Evolutionary conservation across 129 eudicot species (phyloP), one percentile per base, ranked within the genome.

Genomic region (Solidago caesia): DNA sequence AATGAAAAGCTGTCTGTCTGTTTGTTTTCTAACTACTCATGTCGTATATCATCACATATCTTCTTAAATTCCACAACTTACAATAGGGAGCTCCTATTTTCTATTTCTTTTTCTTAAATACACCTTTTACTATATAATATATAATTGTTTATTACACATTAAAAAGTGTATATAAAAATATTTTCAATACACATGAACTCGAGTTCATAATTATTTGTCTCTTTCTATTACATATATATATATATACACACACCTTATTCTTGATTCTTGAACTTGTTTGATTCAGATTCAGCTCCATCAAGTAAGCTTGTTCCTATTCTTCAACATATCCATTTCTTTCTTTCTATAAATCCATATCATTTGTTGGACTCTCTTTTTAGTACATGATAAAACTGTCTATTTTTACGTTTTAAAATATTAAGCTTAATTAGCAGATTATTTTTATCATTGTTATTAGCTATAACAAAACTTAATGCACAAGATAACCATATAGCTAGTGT

Each of bases 1-100:
- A 77, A 77, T 77, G 55, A 39, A 77, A 70, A 70, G 76, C 76
- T 77, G 76, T 62, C 71, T 60, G 13, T 61, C 71, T 49, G 4
- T 21, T 41, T 61, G 55, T 26, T 21, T 62, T 44, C 53, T 72
- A 25, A 25, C 73, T 68, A 47, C 16, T 43, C 69, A 44, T 13
- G 21, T 21, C 21, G 0, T 21, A 21, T 21, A 21, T 21, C 21
- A 21, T 21, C 21, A 21, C 58, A 62, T 57, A 47, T 21, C n/a
- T 42, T 44, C 21, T 26, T 7, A 13, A 64, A 39, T 11, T 63
- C 70, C 67, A 67, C 29, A 41, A 48, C 1, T 4, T 42, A 48
- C 39, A 64, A 64, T n/a, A n/a, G n/a, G n/a, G n/a, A n/a, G n/a
- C n/a, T n/a, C n/a, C n/a, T n/a, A n/a, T n/a, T n/a, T n/a, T 25